These are phyloP conservation scores for Phytophthora vignae DNA, from an alignment of 352 stramenopile species.

Conservation along the genomic window DNA sequence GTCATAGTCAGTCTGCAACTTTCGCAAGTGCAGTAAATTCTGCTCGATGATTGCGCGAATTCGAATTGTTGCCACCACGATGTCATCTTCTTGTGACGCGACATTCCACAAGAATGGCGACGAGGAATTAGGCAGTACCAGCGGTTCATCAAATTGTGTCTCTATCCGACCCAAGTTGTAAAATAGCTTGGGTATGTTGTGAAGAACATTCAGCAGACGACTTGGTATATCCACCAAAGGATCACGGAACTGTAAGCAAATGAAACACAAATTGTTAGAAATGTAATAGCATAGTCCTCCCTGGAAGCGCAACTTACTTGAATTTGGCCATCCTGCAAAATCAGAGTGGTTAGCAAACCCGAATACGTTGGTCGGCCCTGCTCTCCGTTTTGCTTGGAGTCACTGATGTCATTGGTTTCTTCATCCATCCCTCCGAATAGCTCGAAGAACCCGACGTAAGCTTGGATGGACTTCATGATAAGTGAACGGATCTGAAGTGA, in stretches of 20 bases:
- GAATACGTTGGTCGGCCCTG: constrained; percentile 1
- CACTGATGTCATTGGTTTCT: constrained; percentile 8
- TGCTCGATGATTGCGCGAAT: constrained; percentile 74
- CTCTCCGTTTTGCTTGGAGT: neutral
- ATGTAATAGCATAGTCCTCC: too few relatives aligned
- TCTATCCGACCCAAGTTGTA: constrained; percentile 74
- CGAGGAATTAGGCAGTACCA: constrained; percentile 32
- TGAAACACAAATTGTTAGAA: neutral
- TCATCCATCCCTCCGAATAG: constrained; percentile 41
- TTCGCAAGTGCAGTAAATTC: constrained; percentile 50
- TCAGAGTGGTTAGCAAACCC: constrained; percentile 32
- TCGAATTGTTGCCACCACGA: constrained; percentile 59
- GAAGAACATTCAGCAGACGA: constrained; percentile 67
- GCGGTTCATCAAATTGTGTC: constrained; percentile 59
- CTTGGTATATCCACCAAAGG: constrained; percentile 65
- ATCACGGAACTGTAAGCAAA: constrained; percentile 49
- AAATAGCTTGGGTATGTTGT: constrained; percentile 74
- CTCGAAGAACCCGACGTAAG: constrained; percentile 78
- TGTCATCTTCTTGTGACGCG: constrained; percentile 64
- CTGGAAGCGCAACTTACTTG: constrained; percentile 11
- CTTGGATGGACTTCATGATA: constrained; percentile 67
- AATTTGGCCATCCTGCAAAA: constrained; percentile 30
- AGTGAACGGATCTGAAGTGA: constrained; percentile 75
- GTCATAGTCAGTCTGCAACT: constrained; percentile 56
- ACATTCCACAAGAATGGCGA: constrained; percentile 79